Base-by-base conservation (phyloP, 305 asterid species). In the Vinca major region DNA sequence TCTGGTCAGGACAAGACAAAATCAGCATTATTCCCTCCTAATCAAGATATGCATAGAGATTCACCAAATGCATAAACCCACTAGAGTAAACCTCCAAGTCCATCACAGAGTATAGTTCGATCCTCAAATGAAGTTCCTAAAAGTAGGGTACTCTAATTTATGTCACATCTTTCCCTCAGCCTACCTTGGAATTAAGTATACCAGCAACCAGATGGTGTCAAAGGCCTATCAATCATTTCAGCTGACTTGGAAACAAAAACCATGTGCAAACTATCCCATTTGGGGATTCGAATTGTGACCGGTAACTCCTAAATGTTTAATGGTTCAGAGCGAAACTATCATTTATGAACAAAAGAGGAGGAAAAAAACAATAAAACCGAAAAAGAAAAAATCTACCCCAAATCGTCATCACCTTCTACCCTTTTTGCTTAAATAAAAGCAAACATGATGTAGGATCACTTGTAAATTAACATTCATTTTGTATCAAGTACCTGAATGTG, bases 401-500 rank as follows among this genome's bases (percentile, higher is more conserved):
- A 26, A 26, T 26, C 33, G 45, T 53, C 26, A 16, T 62, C 50
- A 6, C 17, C 9, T 12, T 57, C 37, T 45, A 14, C 14, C 63
- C 37, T 51, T 44, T 62, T 40, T 20, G 52, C 33, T 12, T 7
- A 33, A 51, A 73, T 10, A 36, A 11, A 26, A 20, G 9, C 14
- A 41, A 26, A 44, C 5, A 37, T 26, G 0, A 53, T 6, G 41
- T 21, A 41, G n/a, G 19, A 14, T 14, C 26, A 41, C 40, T 52
- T 44, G n/a, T 33, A 13, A 73, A 11, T 7, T 7, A 73, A 66
- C 56, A 17, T 37, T 63, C 16, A 41, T 48, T 49, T 40, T 33
- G 9, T 14, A 26, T 45, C 11, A 19, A 66, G 72, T 79, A 90
- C 97, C 98, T 90, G 98, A 77, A 90, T 84, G 75, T 62, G 89